Percentiles rank a stretch among this genome's conserved stretches.
These are phyloP conservation scores for Leccinum subspadiceum DNA, from an alignment of 1,284 basidiomycete species.

Conservation along the genomic window DNA sequence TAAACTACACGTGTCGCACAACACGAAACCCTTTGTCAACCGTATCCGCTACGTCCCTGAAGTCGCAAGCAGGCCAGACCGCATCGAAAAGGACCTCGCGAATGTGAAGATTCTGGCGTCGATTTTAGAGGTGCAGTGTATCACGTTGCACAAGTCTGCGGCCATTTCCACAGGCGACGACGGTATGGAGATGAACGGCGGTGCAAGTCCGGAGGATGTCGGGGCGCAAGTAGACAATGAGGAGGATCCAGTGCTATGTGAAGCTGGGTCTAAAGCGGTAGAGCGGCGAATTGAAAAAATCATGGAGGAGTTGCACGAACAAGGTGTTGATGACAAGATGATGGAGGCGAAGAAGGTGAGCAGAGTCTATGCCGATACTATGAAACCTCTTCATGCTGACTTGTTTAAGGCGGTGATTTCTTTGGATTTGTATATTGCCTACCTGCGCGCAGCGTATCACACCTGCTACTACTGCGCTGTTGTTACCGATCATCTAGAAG, in stretches of 20 bases:
- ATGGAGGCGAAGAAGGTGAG: conserved; percentile 69
- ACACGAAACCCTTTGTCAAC: conserved; percentile 74
- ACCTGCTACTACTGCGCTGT: conserved; percentile 96
- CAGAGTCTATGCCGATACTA: conserved; percentile 12
- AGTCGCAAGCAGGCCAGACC: conserved; percentile 72
- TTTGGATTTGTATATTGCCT: conserved; percentile 83
- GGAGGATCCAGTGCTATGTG: conserved; percentile 55
- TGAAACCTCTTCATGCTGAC: conserved; percentile 21
- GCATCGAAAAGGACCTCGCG: conserved; percentile 75
- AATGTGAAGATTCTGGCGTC: conserved; percentile 70
- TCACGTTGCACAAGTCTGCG: conserved; percentile 45
- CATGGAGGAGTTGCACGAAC: conserved; percentile 62
- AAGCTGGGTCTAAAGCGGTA: conserved; percentile 65
- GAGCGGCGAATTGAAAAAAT: conserved; percentile 75
- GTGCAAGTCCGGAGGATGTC: conserved; percentile 34
- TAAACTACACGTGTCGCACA: conserved; percentile 86
- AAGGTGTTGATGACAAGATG: conserved; percentile 62
- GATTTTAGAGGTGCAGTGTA: conserved; percentile 70
- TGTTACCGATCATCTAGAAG: conserved; percentile 88
- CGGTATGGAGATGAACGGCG: conserved; percentile 33
- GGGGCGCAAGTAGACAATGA: conserved; percentile 45
- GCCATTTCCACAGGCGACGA: conserved; percentile 21
- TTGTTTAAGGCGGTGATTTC: conserved; percentile 60
- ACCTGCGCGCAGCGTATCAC: conserved; percentile 81
- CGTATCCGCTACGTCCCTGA: conserved; percentile 79